These are phyloP conservation scores for Daldinia concentrica DNA, from an alignment of 495 filamentous ascomycete species.

Conservation along the genomic window DNA sequence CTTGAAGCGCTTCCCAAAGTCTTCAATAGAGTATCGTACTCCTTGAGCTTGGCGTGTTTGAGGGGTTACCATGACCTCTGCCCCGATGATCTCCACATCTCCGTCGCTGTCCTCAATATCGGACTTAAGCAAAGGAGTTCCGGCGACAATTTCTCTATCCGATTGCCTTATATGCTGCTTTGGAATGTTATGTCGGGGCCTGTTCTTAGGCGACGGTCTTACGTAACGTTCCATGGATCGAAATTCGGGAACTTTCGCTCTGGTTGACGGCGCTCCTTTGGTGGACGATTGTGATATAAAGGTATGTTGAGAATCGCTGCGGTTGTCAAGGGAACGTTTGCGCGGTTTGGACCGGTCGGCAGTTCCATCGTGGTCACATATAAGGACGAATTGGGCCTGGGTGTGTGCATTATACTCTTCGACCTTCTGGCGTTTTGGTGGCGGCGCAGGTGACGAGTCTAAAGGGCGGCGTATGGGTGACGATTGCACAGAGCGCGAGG, in stretches of 20 bases:
- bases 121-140: background rate
- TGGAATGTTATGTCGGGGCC: slow-evolving; percentile 1
- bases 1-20: slow-evolving; percentile 14
- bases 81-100: slow-evolving; percentile 22
- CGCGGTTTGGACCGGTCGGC: background rate
- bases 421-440: slow-evolving; percentile 45
- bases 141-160: background rate
- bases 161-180: background rate
- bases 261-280: slow-evolving; percentile 27
- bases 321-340: slow-evolving; percentile 34
- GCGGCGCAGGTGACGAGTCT: slow-evolving; percentile 22
- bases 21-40: slow-evolving; percentile 4
- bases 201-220: slow-evolving; percentile 18
- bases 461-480: background rate
- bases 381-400: slow-evolving; percentile 16
- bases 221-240: slow-evolving; percentile 20
- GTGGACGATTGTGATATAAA: slow-evolving; percentile 32
- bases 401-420: slow-evolving; percentile 18
- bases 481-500: slow-evolving; percentile 15
- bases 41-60: background rate
- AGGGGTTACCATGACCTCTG: background rate
- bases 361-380: background rate
- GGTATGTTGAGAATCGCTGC: slow-evolving; percentile 39
- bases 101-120: slow-evolving; percentile 27
- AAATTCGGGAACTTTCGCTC: slow-evolving; percentile 37